Conservation (phyloP, 306 rosid species). For the Datisca glomerata region DNA sequence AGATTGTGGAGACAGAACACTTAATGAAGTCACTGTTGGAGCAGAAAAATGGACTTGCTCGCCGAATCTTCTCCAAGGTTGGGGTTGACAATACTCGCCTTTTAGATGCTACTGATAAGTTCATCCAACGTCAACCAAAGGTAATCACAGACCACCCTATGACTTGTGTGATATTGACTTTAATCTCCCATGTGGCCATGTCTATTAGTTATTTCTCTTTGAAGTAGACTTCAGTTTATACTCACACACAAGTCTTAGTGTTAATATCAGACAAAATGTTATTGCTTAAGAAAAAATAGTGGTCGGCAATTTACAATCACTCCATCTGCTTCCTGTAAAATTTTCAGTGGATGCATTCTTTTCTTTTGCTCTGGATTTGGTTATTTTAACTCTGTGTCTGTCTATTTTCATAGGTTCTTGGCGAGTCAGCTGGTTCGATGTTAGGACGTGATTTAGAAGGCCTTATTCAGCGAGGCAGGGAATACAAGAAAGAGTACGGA, state of each 20-base stretch:
- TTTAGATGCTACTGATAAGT: conserved; percentile 80
- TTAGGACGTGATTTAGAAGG: conserved; percentile 97
- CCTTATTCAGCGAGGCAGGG: conserved; percentile 82
- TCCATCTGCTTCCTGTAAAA: no score
- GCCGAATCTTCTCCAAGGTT: conserved; percentile 75
- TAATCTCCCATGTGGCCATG: no score
- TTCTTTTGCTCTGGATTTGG: no score
- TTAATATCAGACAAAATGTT: no score
- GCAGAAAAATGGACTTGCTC: conserved; percentile 98
- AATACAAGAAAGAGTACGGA: conserved; percentile 74
- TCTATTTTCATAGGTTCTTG: conserved; percentile 47
- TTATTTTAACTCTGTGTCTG: conserved; percentile 8
- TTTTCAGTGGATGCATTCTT: background rate
- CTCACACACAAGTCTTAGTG: background rate
- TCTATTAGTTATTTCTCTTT: no score
- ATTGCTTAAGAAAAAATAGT: no score
- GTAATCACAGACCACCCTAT: conserved; percentile 26
- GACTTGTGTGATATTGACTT: no score
- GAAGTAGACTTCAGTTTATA: background rate
- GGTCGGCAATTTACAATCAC: no score
- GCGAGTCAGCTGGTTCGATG: conserved; percentile 78
- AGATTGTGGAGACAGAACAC: conserved; percentile 97
- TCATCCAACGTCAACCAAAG: conserved; percentile 94
- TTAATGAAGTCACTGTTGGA: conserved; percentile 86
- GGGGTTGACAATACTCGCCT: conserved; percentile 86